A percentile compares a stretch with the other conserved stretches of the same genome.
These are phyloP conservation scores for Mrakia blollopis DNA, from an alignment of 768 basidiomycete species.

Conservation along the genomic window DNA sequence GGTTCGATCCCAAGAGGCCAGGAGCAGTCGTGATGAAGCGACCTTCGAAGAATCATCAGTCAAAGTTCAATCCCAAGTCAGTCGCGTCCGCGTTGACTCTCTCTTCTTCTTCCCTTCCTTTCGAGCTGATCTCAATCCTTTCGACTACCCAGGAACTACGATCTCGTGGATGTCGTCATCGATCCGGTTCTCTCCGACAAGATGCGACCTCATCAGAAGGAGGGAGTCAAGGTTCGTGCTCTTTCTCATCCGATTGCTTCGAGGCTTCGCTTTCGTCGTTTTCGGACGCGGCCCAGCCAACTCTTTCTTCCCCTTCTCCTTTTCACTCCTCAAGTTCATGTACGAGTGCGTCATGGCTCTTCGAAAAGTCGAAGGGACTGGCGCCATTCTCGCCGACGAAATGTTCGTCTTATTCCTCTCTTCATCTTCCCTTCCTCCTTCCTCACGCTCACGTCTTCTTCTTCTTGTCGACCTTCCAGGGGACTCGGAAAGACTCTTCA, in stretches of 20 bases:
- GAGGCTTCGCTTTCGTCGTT: background rate
- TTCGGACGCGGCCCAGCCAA: background rate
- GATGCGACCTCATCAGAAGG: conserved; percentile 82
- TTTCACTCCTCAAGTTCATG: conserved; percentile 58
- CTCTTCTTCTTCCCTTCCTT: background rate
- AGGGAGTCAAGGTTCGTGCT: conserved; percentile 54
- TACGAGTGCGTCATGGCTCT: conserved; percentile 96
- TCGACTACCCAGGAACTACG: conserved; percentile 51
- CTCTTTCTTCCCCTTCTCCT: background rate
- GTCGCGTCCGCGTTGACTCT: conserved; percentile 46
- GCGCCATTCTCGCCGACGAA: conserved; percentile 95
- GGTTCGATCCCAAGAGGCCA: conserved; percentile 63
- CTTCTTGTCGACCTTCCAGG: conserved; percentile 50
- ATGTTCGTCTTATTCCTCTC: conserved; percentile 56
- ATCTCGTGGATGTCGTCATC: conserved; percentile 69
- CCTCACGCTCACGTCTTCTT: background rate
- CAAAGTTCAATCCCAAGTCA: conserved; percentile 67
- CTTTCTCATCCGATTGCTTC: background rate
- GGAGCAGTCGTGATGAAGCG: conserved; percentile 81
- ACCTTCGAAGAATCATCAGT: conserved; percentile 63
- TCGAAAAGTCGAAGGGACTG: conserved; percentile 77
- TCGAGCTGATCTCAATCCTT: background rate
- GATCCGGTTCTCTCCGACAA: conserved; percentile 74
- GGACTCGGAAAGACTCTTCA: conserved; percentile 90
- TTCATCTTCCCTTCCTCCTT: conserved; percentile 19